phyloP scores from a whole-genome alignment of 208 protist genomes.

The Acanthamoeba castellanii region DNA sequence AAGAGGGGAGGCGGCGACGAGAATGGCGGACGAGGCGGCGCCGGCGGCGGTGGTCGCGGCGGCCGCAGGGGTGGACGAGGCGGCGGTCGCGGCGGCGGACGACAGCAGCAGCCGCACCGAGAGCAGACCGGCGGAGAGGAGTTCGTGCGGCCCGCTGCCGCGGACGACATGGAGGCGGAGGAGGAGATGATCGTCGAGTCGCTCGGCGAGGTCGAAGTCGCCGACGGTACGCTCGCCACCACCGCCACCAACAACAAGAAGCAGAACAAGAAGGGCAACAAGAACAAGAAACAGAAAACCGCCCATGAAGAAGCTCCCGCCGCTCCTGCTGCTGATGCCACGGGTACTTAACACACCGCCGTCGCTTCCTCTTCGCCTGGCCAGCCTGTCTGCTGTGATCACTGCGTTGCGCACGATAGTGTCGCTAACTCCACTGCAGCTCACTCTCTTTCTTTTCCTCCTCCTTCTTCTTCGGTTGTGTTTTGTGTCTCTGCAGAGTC shows the following conservation, averaged over 20 bases:
- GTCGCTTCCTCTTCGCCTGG: background rate
- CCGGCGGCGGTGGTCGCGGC: background rate
- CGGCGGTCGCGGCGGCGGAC: background rate
- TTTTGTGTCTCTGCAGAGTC: background rate
- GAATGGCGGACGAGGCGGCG: background rate
- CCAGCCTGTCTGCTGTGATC: no score
- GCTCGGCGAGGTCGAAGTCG: slow-evolving; percentile 12
- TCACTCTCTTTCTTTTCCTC: background rate
- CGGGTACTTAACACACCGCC: background rate
- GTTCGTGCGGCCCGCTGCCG: background rate
- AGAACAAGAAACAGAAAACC: slow-evolving; percentile 27
- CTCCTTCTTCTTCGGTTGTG: background rate
- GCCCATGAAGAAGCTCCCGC: background rate
- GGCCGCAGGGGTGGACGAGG: background rate
- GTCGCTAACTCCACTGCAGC: background rate
- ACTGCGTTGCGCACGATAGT: background rate
- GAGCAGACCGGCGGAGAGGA: background rate
- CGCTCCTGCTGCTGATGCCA: background rate
- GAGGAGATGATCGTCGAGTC: slow-evolving; percentile 58
- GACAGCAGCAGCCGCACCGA: background rate
- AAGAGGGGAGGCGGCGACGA: background rate
- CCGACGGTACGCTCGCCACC: background rate
- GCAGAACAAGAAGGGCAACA: background rate
- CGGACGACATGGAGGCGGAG: slow-evolving; percentile 20
- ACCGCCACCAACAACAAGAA: background rate